phyloP scores from a whole-genome alignment of 495 filamentous ascomycete species.

The Penicillium argentinense region DNA sequence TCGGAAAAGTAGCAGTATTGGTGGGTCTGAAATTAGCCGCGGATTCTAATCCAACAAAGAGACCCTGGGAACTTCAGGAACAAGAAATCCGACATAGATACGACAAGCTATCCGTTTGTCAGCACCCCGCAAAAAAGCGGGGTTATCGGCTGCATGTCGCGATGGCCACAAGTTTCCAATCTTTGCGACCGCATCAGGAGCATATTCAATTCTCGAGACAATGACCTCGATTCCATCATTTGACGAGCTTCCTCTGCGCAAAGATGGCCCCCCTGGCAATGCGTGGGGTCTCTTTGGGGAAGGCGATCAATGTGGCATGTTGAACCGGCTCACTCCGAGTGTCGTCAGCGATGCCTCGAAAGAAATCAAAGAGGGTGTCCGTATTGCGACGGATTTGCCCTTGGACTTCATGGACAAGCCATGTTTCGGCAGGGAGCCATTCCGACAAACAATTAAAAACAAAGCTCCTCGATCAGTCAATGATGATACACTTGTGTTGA shows the following conservation, averaged over 20 bases:
- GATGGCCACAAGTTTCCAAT: too few relatives aligned
- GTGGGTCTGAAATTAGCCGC: not conserved
- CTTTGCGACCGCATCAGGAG: not conserved
- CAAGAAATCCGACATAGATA: too few relatives aligned
- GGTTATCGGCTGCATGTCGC: too few relatives aligned
- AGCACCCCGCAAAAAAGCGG: not conserved
- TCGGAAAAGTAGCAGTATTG: not conserved
- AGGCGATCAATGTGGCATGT: slow-evolving; percentile 46
- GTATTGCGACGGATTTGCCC: slow-evolving; percentile 5
- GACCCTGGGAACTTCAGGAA: too few relatives aligned
- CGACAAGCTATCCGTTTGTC: too few relatives aligned
- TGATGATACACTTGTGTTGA: slow-evolving; percentile 15
- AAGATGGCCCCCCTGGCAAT: slow-evolving; percentile 44
- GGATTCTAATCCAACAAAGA: not conserved
- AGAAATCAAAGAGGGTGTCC: slow-evolving; percentile 38
- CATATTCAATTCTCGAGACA: too few relatives aligned
- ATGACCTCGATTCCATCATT: slow-evolving; percentile 24
- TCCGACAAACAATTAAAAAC: slow-evolving; percentile 12
- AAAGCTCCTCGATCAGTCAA: slow-evolving; percentile 13
- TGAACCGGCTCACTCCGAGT: slow-evolving; percentile 51
- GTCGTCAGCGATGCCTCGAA: slow-evolving; percentile 31
- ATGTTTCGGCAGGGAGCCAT: slow-evolving; percentile 6
- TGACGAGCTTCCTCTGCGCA: slow-evolving; percentile 45
- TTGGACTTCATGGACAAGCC: slow-evolving; percentile 9
- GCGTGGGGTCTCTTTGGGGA: slow-evolving; percentile 52